Evolutionary conservation across 2,329 filamentous ascomycete species (phyloP), one percentile per base, ranked within the genome.

Genomic region (Aspergillaceae sp.): DNA sequence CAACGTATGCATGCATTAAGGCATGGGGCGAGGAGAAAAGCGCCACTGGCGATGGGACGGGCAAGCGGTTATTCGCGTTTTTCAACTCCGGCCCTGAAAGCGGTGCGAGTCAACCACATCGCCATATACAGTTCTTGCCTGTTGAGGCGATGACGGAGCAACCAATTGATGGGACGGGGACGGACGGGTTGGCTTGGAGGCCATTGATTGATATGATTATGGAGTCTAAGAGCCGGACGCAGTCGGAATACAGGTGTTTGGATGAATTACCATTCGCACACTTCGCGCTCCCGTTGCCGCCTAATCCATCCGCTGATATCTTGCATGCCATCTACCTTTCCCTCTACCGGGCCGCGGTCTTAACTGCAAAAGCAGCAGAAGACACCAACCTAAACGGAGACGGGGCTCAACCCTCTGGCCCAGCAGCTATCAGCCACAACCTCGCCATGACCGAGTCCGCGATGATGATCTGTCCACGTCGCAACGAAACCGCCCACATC

Each of bases 341-440:
- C 7, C 55, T 69, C 0, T 75, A 76, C 55, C 61, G 67, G 35
- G 58, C 64, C 2, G 63, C 67, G 0, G 59, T 71, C 2, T 51
- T 53, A n/a, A 8, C 10, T 6, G 54, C 54, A 2, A 45, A 47
- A 9, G 61, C 52, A 45, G 63, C 55, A 40, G 45, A 36, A 43
- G 42, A 40, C 34, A 61, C 36, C 8, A 56, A 10, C 49, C 34
- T 44, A 3, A 55, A 49, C 1, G 57, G 62, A 40, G 4, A 26
- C 6, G 27, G n/a, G 3, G 5, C 26, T 3, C 36, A 28, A 27
- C 4, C 11, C 8, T 26, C 11, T 8, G 72, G 69, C 1, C 63
- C 67, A 2, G 62, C 72, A 0, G 66, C 67, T 1, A 73, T 80
- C 40, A 78, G 75, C 58, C 80, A 81, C 58, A 81, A 80, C 48